These are phyloP conservation scores for Aleurites moluccanus DNA, from an alignment of 441 rosid genomes.

Conservation along the genomic window DNA sequence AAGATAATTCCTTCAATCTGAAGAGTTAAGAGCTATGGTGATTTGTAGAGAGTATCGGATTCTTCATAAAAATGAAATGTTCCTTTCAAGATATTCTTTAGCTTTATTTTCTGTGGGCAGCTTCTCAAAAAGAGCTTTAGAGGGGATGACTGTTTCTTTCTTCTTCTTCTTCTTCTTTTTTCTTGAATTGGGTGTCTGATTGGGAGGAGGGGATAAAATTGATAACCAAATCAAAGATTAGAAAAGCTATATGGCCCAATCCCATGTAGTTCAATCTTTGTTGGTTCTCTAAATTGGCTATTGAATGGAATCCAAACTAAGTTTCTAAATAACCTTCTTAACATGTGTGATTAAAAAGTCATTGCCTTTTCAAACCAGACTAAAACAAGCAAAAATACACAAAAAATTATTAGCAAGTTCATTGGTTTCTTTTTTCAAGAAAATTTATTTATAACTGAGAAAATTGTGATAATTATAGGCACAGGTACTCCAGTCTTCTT, in stretches of 20 bases:
- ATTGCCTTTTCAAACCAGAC: background rate
- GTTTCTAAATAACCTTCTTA: background rate
- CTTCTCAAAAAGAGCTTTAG: background rate
- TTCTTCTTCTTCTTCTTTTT: background rate
- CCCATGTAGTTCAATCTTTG: background rate
- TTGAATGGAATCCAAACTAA: background rate
- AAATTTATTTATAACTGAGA: no score
- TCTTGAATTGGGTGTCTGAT: background rate
- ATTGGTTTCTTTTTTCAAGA: background rate
- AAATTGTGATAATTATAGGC: background rate
- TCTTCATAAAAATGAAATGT: constrained; percentile 21
- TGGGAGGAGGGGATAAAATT: no score
- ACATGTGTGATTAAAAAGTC: background rate
- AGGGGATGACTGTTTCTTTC: no score
- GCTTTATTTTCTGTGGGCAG: background rate
- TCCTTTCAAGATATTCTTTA: constrained; percentile 26
- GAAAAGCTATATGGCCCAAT: background rate
- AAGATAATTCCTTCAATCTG: background rate
- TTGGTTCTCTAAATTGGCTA: background rate
- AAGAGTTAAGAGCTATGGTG: background rate
- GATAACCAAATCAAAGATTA: background rate
- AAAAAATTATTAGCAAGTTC: background rate
- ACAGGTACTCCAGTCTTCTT: background rate
- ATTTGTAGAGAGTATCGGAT: constrained; percentile 29
- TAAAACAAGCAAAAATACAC: background rate